Conservation (phyloP, 257 asterid genomes). For the Solanum sejunctum region DNA sequence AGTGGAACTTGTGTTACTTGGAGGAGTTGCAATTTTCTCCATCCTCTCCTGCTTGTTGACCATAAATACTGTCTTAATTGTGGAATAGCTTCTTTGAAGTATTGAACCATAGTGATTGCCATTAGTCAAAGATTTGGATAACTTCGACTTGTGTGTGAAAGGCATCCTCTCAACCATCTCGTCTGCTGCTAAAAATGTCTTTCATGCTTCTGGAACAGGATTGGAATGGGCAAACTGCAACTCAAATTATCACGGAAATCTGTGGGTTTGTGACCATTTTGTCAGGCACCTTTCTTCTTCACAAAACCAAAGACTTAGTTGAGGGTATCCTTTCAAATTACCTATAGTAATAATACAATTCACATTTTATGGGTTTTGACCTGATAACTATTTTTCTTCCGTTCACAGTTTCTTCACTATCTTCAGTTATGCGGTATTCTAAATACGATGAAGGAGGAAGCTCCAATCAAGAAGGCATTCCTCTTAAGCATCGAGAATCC, state of each 20-base stretch:
- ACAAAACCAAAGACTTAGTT: slow-evolving; percentile 24
- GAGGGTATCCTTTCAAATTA: slow-evolving; percentile 2
- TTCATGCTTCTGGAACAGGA: slow-evolving; percentile 14
- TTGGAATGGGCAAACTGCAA: slow-evolving; percentile 23
- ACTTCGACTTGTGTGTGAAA: not conserved
- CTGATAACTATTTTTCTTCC: not conserved
- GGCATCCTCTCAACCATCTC: not conserved
- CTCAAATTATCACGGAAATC: slow-evolving; percentile 26
- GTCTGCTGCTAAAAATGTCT: not conserved
- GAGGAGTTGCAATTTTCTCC: not conserved
- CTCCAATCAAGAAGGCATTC: slow-evolving; percentile 8
- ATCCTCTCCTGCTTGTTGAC: not conserved
- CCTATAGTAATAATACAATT: not conserved
- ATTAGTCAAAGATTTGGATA: not conserved
- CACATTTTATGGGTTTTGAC: not conserved
- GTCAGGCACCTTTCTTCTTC: slow-evolving; percentile 29
- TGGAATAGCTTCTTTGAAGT: not conserved
- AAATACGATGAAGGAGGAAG: slow-evolving; percentile 6
- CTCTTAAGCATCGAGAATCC: slow-evolving; percentile 15
- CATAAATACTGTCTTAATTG: not conserved
- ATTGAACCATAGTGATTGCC: not conserved
- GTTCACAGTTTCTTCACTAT: slow-evolving; percentile 4
- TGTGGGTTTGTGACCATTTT: slow-evolving; percentile 28
- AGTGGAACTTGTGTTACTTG: not conserved
- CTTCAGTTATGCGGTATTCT: not conserved